Evolutionary conservation across 495 filamentous ascomycete genomes (phyloP).

Genomic region (Hyaloscypha bicolor): DNA sequence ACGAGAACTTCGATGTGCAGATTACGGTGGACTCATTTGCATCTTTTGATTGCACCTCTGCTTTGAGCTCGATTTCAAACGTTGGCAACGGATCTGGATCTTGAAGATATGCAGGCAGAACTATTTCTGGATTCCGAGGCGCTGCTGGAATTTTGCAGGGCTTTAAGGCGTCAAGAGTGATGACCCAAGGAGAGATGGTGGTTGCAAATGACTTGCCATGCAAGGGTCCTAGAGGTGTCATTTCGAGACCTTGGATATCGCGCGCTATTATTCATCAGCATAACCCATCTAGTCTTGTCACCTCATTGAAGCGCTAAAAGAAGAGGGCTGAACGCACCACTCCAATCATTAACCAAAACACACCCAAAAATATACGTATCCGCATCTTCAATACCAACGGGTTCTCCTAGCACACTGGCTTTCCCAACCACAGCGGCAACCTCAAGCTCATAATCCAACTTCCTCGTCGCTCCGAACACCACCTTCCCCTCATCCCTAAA

Average conservation of each 20-base stretch:
- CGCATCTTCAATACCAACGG: slow-evolving; percentile 65
- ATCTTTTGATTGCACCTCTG: slow-evolving; percentile 67
- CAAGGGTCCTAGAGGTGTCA: slow-evolving; percentile 80
- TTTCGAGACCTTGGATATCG: slow-evolving; percentile 90
- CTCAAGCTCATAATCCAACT: slow-evolving; percentile 86
- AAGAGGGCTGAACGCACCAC: slow-evolving; percentile 32
- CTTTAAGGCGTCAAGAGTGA: slow-evolving; percentile 80
- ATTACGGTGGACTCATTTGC: slow-evolving; percentile 61
- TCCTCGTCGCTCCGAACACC: slow-evolving; percentile 41
- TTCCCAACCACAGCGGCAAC: slow-evolving; percentile 77
- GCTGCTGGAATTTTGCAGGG: slow-evolving; percentile 54
- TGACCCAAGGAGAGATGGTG: slow-evolving; percentile 85
- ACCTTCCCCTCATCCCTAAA: slow-evolving; percentile 38
- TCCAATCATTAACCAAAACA: slow-evolving; percentile 94
- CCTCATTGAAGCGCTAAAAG: neutral
- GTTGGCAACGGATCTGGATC: slow-evolving; percentile 61
- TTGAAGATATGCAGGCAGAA: slow-evolving; percentile 61
- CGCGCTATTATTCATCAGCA: slow-evolving; percentile 49
- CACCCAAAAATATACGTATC: slow-evolving; percentile 82
- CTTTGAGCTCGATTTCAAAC: slow-evolving; percentile 73
- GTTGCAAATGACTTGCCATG: slow-evolving; percentile 90
- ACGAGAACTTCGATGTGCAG: slow-evolving; percentile 61
- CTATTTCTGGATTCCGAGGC: slow-evolving; percentile 60
- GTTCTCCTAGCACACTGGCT: slow-evolving; percentile 65
- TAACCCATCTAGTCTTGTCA: neutral